Conservation (phyloP, 2,329 filamentous ascomycete species). For the Coniochaeta hoffmannii region DNA sequence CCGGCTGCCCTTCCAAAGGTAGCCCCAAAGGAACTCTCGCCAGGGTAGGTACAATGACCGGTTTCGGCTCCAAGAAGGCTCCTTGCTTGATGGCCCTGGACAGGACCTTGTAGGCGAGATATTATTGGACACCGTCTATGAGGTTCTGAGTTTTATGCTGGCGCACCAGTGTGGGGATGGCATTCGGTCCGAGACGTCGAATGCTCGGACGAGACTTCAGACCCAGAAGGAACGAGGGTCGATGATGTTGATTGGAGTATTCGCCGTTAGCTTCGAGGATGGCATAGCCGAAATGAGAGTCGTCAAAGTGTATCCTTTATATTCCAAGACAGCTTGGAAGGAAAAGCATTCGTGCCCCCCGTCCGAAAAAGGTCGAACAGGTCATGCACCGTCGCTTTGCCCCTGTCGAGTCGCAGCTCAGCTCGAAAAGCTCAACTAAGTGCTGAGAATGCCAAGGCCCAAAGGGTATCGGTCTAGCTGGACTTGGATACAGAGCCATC, state of each 20-base stretch:
- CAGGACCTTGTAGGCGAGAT: too few species aligned
- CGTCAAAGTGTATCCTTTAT: constrained; percentile 1
- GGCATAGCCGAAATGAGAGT: background rate
- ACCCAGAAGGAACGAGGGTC: background rate
- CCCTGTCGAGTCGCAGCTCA: background rate
- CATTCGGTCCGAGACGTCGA: background rate
- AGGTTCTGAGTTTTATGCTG: background rate
- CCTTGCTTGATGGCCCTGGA: too few species aligned
- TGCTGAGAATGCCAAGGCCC: background rate
- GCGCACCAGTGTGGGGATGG: background rate
- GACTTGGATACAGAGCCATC: background rate
- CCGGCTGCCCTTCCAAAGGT: background rate
- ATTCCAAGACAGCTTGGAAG: background rate
- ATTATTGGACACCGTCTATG: background rate
- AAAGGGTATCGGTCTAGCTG: background rate
- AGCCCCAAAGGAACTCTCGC: background rate
- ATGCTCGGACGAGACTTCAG: background rate
- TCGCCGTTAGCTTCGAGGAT: background rate
- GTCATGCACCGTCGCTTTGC: background rate
- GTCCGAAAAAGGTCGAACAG: background rate
- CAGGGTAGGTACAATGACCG: background rate
- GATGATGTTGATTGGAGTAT: background rate
- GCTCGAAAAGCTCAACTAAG: background rate
- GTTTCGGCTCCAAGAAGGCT: background rate
- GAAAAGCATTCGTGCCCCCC: background rate